Conservation (phyloP, 176 grass and related monocot species). For the Tillandsia fasciculata region DNA sequence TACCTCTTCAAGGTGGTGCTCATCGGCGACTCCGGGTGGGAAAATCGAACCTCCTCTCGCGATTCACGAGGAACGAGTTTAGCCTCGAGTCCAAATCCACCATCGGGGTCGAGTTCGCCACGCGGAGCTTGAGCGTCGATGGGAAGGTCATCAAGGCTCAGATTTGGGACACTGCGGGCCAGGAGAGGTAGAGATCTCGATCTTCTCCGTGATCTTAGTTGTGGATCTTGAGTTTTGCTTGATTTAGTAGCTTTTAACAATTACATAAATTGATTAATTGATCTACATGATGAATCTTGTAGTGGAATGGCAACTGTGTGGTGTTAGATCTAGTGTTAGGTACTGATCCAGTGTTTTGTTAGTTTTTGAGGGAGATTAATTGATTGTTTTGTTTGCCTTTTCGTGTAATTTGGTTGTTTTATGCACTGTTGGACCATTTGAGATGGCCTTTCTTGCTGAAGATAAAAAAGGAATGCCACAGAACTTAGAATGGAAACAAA, state of each 20-base stretch:
- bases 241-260: not conserved
- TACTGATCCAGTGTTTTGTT: no score
- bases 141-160: conserved; percentile 44
- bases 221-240: not conserved
- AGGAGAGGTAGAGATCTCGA: conserved; percentile 22
- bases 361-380: no score
- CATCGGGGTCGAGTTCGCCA: conserved; percentile 30
- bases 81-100: conserved; percentile 34
- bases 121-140: conserved; percentile 29
- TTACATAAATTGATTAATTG: no score
- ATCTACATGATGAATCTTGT: no score
- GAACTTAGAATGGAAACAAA: no score
- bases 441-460: no score
- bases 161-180: conserved; percentile 50
- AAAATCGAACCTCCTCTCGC: conserved; percentile 38
- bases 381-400: no score
- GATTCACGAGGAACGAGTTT: conserved; percentile 37
- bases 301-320: no score
- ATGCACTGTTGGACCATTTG: no score
- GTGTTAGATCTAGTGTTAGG: no score
- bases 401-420: no score
- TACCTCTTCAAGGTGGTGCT: conserved; percentile 42
- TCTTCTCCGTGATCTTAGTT: not conserved
- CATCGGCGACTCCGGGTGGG: conserved; percentile 35
- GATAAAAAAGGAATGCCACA: no score